These are phyloP conservation scores for Coemansia sp. DNA, from an alignment of 192 early-diverging fungal genomes.

Conservation along the genomic window DNA sequence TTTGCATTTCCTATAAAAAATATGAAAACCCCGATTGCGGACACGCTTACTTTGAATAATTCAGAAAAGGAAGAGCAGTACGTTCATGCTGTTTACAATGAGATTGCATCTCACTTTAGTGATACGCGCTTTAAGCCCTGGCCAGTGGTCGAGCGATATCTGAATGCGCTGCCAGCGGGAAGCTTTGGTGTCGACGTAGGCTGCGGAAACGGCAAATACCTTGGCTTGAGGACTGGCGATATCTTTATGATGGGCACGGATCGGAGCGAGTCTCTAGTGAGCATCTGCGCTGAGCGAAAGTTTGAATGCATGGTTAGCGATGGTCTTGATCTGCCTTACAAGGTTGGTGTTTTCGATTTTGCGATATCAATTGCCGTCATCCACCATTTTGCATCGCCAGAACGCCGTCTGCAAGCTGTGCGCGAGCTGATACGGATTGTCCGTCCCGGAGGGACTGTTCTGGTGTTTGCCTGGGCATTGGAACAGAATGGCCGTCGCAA, in stretches of 20 bases:
- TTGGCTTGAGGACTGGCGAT: conserved; percentile 77
- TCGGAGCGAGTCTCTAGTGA: conserved; percentile 72
- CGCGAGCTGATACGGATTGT: conserved; percentile 79
- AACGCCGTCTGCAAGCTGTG: conserved; percentile 70
- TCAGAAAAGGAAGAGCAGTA: conserved; percentile 69
- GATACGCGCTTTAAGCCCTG: conserved; percentile 97
- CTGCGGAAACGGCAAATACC: conserved; percentile 98
- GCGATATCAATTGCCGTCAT: conserved; percentile 94
- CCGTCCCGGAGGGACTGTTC: conserved; percentile 60
- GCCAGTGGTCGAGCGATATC: conserved; percentile 90
- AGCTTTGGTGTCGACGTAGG: conserved; percentile 92
- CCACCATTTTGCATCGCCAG: conserved; percentile 83
- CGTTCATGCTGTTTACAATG: conserved; percentile 90
- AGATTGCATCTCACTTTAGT: conserved; percentile 91
- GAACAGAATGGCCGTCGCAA: conserved; percentile 82
- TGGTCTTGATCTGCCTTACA: conserved; percentile 73
- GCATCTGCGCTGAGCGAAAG: conserved; percentile 68
- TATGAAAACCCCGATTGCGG: conserved; percentile 36
- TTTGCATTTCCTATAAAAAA: background rate
- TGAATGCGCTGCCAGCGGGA: conserved; percentile 59
- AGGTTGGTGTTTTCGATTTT: conserved; percentile 80
- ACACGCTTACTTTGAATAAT: conserved; percentile 27
- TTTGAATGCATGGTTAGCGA: conserved; percentile 84
- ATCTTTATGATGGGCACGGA: conserved; percentile 83
- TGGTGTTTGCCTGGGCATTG: conserved; percentile 96